Evolutionary conservation across 2,329 filamentous ascomycete genomes (phyloP).

Genomic region (Albophoma yamanashiensis): DNA sequence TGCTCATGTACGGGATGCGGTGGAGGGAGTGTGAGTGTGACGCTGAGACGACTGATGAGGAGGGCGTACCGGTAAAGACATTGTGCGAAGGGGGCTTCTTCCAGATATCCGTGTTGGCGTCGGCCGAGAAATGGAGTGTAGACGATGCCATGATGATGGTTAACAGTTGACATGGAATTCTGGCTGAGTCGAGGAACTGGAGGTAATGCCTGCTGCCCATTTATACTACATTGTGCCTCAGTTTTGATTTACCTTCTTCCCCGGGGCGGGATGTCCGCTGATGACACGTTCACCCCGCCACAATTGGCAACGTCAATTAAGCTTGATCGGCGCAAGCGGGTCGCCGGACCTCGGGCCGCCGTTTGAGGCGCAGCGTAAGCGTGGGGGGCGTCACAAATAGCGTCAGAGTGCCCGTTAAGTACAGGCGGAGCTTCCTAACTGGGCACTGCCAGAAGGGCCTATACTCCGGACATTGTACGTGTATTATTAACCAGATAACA

Average conservation of each 20-base stretch:
- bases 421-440: too few species aligned
- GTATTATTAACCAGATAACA: too few species aligned
- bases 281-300: not conserved
- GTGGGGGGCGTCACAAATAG: too few species aligned
- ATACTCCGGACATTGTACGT: too few species aligned
- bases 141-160: not conserved
- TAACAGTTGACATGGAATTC: not conserved
- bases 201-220: too few species aligned
- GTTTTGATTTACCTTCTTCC: too few species aligned
- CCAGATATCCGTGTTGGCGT: constrained; percentile 63
- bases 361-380: too few species aligned
- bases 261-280: not conserved
- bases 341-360: too few species aligned
- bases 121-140: constrained; percentile 42
- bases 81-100: constrained; percentile 58
- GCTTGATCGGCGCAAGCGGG: too few species aligned
- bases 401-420: too few species aligned
- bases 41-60: not conserved
- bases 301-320: not conserved
- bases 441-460: too few species aligned
- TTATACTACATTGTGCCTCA: not conserved
- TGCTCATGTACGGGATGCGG: too few species aligned
- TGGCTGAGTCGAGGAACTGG: not conserved
- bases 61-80: constrained; percentile 46
- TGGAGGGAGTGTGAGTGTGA: not conserved